Evolutionary conservation across 2,329 filamentous ascomycete species (phyloP), one percentile per base, ranked within the genome.

Genomic region (Elsinoe australis): DNA sequence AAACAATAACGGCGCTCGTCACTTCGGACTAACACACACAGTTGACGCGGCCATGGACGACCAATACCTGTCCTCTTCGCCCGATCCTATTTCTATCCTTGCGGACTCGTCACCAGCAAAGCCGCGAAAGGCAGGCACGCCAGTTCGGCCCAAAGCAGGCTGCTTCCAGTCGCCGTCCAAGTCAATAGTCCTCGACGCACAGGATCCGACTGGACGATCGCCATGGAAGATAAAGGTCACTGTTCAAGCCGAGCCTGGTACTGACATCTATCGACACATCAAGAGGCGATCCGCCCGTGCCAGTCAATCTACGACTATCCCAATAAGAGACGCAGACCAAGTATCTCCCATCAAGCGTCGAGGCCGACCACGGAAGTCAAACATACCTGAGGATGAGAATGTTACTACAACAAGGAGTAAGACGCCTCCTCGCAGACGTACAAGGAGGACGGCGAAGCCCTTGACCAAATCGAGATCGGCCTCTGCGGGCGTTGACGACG

Each of bases 211-310:
- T 12, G 64, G 61, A 47, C 62, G 60, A 22, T 72, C 67, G 54
- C 71, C 71, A 15, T 72, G 68, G 69, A 64, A 66, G 50, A 71
- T 73, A 58, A 71, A 69, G 49, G 70, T 74, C 48, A 74, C 71
- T 1, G 71, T 74, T 7, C 61, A 73, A 53, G 69, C 70, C 10
- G 68, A 72, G 53, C 68, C 67, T 19, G 31, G 24, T 17, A n/a
- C 22, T 21, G 32, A n/a, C 18, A 28, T 36, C 10, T 12, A 31
- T 29, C 10, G 56, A 15, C 54, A 60, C 24, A 62, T 60, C 14
- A 60, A 58, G 52, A 12, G 52, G 52, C 12, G 55, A 49, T 50
- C 58, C 56, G 9, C 52, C 39, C 10, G 56, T 56, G 49, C 50
- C 50, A 21, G 45, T 45, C 51, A 52, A 15, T 69, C 67, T 0